Evolutionary conservation across 148 eudicot genomes (phyloP).

Genomic region (Amaranthus hypochondriacus): DNA sequence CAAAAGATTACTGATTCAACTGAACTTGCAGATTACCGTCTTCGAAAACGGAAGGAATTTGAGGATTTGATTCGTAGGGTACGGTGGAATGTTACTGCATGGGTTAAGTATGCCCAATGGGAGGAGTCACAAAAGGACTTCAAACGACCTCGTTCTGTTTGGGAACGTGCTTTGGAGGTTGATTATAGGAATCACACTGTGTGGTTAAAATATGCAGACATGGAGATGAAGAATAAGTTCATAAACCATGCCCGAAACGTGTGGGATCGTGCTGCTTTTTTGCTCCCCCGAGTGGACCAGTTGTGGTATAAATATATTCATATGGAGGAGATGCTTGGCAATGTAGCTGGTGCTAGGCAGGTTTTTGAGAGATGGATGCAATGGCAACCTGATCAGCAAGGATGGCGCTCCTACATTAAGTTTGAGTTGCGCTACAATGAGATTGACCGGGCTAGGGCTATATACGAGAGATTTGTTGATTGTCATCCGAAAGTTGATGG

Average conservation of each 20-base stretch:
- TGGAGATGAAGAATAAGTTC: conserved; percentile 87
- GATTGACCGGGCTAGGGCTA: conserved; percentile 68
- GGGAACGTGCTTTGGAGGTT: conserved; percentile 84
- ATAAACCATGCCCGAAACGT: conserved; percentile 74
- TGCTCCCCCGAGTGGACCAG: conserved; percentile 79
- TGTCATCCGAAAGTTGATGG: conserved; percentile 71
- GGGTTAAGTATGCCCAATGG: conserved; percentile 96
- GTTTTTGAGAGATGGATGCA: conserved; percentile 89
- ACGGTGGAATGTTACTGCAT: conserved; percentile 70
- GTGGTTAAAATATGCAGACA: conserved; percentile 80
- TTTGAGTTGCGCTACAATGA: conserved; percentile 87
- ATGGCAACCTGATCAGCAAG: conserved; percentile 87
- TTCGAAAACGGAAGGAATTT: conserved; percentile 77
- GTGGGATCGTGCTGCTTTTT: conserved; percentile 77
- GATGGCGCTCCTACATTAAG: conserved; percentile 79
- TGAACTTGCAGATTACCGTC: conserved; percentile 80
- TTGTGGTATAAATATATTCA: conserved; percentile 96
- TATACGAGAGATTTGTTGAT: conserved; percentile 70
- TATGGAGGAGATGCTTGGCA: conserved; percentile 85
- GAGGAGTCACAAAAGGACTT: conserved; percentile 87
- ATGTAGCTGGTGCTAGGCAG: conserved; percentile 87
- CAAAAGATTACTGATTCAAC: conserved; percentile 83
- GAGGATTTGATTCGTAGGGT: conserved; percentile 77
- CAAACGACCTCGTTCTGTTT: conserved; percentile 68
- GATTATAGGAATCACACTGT: conserved; percentile 59